These are phyloP conservation scores for Jamesozyma lodderae DNA, from an alignment of 805 yeast genomes.

Conservation along the genomic window DNA sequence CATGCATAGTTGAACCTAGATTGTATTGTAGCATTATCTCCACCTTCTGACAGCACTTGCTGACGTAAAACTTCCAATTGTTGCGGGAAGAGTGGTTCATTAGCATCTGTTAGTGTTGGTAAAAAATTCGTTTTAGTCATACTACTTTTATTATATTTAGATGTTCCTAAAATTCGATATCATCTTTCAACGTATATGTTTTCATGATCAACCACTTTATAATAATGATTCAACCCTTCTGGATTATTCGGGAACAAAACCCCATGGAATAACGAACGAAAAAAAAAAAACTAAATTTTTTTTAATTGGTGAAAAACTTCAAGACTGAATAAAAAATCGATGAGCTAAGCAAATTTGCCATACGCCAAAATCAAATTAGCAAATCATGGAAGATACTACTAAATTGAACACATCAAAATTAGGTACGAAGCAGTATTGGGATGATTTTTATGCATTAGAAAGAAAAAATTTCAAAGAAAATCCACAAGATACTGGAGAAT, in stretches of 20 bases:
- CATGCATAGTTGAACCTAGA: slow-evolving; percentile 91
- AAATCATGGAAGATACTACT: slow-evolving; percentile 32
- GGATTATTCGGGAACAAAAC: background rate
- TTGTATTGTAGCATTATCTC: slow-evolving; percentile 68
- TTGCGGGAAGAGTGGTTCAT: slow-evolving; percentile 50
- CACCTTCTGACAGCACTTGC: slow-evolving; percentile 70
- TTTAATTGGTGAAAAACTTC: background rate
- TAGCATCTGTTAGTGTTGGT: slow-evolving; percentile 27
- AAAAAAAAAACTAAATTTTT: background rate
- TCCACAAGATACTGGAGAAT: slow-evolving; percentile 83
- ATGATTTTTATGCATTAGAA: slow-evolving; percentile 71
- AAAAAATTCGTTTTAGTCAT: slow-evolving; percentile 14
- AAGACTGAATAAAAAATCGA: too few relatives aligned
- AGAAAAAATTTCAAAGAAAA: slow-evolving; percentile 61
- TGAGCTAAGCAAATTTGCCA: background rate
- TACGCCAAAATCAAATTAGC: background rate
- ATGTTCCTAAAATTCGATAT: background rate
- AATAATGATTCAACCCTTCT: too few relatives aligned
- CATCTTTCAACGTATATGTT: too few relatives aligned
- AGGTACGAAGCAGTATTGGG: slow-evolving; percentile 91
- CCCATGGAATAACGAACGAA: background rate
- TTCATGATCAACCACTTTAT: too few relatives aligned
- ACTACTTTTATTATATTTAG: background rate
- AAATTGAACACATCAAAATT: slow-evolving; percentile 66
- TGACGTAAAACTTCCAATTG: slow-evolving; percentile 68